Percentiles rank a stretch among this genome's conserved stretches.
These are phyloP conservation scores for Auricularia cornea DNA, from an alignment of 768 basidiomycete species.

Conservation along the genomic window DNA sequence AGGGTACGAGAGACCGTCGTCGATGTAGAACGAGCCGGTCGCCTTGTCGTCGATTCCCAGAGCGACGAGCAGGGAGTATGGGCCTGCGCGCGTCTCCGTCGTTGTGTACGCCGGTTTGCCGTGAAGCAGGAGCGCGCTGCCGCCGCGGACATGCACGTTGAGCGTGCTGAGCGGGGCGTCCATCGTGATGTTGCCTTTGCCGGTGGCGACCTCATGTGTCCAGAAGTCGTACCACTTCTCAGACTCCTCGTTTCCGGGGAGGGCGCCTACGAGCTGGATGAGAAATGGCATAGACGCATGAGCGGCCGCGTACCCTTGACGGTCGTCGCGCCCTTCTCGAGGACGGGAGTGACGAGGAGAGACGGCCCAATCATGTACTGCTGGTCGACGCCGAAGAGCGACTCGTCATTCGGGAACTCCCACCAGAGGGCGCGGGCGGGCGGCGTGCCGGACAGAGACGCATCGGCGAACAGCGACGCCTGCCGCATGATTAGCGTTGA, in stretches of 20 bases:
- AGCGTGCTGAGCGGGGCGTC: conserved; percentile 23
- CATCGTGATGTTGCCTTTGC: conserved; percentile 8
- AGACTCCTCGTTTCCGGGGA: conserved; percentile 8
- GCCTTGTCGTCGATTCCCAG: neutral
- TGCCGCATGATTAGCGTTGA: conserved; percentile 44
- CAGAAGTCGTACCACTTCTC: conserved; percentile 2
- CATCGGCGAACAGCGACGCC: conserved; percentile 1
- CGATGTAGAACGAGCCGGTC: conserved; percentile 2
- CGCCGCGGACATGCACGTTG: conserved; percentile 22
- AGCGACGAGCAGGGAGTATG: conserved; percentile 1
- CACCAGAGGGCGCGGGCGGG: conserved; percentile 22
- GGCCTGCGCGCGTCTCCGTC: neutral
- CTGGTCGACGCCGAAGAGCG: conserved; percentile 10
- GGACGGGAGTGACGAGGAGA: conserved; percentile 25
- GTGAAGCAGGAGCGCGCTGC: conserved; percentile 19
- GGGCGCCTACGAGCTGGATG: conserved; percentile 14
- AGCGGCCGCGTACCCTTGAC: conserved; percentile 40
- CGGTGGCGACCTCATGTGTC: conserved; percentile 9
- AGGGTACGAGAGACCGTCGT: conserved; percentile 2
- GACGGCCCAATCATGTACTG: conserved; percentile 27
- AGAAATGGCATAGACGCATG: conserved; percentile 4
- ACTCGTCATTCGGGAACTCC: conserved; percentile 18
- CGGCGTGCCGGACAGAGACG: conserved; percentile 16
- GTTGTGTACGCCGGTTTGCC: conserved; percentile 3
- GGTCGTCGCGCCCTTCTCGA: neutral